These are phyloP conservation scores for Septoria linicola DNA, from an alignment of 2,329 filamentous ascomycete genomes.

Conservation along the genomic window DNA sequence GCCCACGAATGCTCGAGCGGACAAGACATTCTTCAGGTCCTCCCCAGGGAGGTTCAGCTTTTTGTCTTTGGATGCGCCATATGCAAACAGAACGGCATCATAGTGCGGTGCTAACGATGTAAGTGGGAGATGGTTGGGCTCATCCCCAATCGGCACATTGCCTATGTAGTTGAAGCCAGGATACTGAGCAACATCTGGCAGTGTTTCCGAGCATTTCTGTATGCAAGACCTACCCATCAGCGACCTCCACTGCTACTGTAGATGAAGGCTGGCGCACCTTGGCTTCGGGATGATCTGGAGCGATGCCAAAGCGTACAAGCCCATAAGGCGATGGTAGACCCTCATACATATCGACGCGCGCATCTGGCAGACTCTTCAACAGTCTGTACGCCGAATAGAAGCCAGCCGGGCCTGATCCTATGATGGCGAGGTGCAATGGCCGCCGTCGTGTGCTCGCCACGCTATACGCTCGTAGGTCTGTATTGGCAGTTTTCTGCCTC, in stretches of 20 bases:
- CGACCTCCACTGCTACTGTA: constrained; percentile 12
- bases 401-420: constrained; percentile 87
- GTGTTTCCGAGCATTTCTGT: constrained; percentile 92
- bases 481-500: constrained; percentile 8
- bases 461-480: constrained; percentile 26
- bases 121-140: constrained; percentile 58
- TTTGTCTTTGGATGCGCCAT: constrained; percentile 83
- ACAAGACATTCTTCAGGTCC: constrained; percentile 72
- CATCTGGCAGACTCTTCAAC: constrained; percentile 70
- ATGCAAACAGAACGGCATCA: constrained; percentile 87
- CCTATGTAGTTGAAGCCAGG: constrained; percentile 86
- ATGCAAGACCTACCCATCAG: constrained; percentile 28
- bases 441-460: constrained; percentile 38
- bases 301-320: constrained; percentile 88
- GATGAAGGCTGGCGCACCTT: constrained; percentile 61
- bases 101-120: constrained; percentile 73
- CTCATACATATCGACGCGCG: constrained; percentile 93
- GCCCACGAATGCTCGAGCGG: constrained; percentile 88
- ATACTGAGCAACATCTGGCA: constrained; percentile 80
- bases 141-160: constrained; percentile 75
- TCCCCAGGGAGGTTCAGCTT: constrained; percentile 79
- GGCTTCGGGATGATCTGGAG: constrained; percentile 97
- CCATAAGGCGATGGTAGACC: constrained; percentile 89
- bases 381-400: constrained; percentile 92
- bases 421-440: constrained; percentile 73